Conservation (phyloP, 345 rosid species). For the Nephelium lappaceum region DNA sequence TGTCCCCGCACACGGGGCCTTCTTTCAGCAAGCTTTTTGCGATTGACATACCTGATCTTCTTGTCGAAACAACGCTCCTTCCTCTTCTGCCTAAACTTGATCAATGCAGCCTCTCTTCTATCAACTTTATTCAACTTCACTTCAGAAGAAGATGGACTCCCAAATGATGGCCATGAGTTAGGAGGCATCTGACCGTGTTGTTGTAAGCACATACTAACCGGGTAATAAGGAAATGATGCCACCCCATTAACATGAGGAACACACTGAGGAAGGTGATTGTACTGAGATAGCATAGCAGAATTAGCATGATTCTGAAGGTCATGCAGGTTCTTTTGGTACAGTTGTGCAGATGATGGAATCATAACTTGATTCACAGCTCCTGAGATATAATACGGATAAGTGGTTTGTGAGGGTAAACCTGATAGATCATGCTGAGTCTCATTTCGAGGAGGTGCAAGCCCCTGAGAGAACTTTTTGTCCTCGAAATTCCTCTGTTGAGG, state of each 20-base stretch:
- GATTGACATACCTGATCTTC: conserved; percentile 90
- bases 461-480: conserved; percentile 43
- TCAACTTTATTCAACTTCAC: conserved; percentile 62
- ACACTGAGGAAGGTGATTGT: conserved; percentile 69
- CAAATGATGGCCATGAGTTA: conserved; percentile 64
- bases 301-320: conserved; percentile 51
- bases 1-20: conserved; percentile 98
- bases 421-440: conserved; percentile 52
- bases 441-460: conserved; percentile 40
- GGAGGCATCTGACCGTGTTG: conserved; percentile 66
- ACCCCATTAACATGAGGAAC: conserved; percentile 60
- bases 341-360: conserved; percentile 64
- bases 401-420: conserved; percentile 52
- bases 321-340: conserved; percentile 54
- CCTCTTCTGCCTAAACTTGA: conserved; percentile 91
- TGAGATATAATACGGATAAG: conserved; percentile 71
- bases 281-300: conserved; percentile 58
- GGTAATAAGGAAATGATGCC: conserved; percentile 75
- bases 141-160: conserved; percentile 56
- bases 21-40: conserved; percentile 93
- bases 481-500: conserved; percentile 42
- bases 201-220: conserved; percentile 61
- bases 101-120: conserved; percentile 88
- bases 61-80: conserved; percentile 95
- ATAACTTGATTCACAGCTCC: conserved; percentile 78